These are phyloP conservation scores for Gynostemma pentaphyllum DNA, from an alignment of 306 rosid genomes.

Conservation along the genomic window DNA sequence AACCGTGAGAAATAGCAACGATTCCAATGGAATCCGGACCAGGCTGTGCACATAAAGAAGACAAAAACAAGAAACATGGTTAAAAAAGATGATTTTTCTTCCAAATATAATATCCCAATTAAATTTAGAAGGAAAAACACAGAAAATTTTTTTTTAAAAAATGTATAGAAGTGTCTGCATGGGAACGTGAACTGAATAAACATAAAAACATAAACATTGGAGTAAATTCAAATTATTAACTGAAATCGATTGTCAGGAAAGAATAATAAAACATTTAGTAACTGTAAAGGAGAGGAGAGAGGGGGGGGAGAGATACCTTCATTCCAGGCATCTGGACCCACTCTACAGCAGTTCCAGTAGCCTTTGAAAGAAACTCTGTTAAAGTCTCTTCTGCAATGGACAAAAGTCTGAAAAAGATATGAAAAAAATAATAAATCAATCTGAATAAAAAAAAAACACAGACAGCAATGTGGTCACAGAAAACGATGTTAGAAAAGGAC, in stretches of 20 bases:
- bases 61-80: background rate
- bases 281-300: background rate
- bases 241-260: conserved; percentile 7
- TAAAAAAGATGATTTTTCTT: background rate
- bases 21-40: conserved; percentile 99
- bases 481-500: conserved; percentile 35
- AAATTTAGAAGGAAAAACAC: background rate
- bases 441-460: conserved; percentile 20
- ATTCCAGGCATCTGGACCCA: conserved; percentile 99
- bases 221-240: conserved; percentile 6
- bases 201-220: background rate
- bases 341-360: conserved; percentile 99
- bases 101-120: background rate
- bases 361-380: conserved; percentile 99
- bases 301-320: conserved; percentile 44
- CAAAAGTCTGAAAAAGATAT: conserved; percentile 71
- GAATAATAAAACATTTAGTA: background rate
- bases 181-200: background rate
- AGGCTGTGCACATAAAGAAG: conserved; percentile 49
- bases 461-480: conserved; percentile 25
- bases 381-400: conserved; percentile 99
- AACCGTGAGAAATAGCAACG: conserved; percentile 99
- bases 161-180: conserved; percentile 8
- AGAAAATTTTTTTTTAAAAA: no score
- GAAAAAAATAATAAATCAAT: conserved; percentile 28